A percentile compares a stretch with the other conserved stretches of the same genome.
Conservation (phyloP, 2,329 filamentous ascomycete species). For the Aspergillus sojae region DNA sequence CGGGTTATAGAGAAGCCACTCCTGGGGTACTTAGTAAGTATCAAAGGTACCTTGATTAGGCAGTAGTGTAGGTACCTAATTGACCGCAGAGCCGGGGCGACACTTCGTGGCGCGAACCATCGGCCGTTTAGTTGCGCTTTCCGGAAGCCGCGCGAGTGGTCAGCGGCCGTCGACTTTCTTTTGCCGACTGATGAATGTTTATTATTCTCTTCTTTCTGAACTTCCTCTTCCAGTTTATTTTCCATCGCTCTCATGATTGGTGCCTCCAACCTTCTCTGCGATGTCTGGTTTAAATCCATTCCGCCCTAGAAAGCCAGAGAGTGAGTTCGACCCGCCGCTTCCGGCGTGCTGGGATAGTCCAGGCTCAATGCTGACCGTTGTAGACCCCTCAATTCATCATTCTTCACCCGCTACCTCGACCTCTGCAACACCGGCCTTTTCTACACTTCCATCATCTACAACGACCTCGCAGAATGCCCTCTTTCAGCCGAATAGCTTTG, state of each 20-base stretch:
- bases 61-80: conserved; percentile 4
- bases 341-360: conserved; percentile 8
- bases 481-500: conserved; percentile 21
- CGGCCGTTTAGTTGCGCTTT: conserved; percentile 9
- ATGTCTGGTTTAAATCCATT: conserved; percentile 56
- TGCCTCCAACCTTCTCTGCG: conserved; percentile 30
- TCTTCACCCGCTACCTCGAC: conserved; percentile 9
- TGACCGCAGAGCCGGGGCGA: not conserved
- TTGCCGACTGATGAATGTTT: conserved; percentile 5
- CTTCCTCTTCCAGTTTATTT: conserved; percentile 15
- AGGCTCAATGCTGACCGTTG: conserved; percentile 14
- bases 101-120: conserved; percentile 3
- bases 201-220: conserved; percentile 19
- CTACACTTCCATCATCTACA: conserved; percentile 11
- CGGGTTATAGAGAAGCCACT: not conserved
- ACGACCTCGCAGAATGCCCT: conserved; percentile 18
- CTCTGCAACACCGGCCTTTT: conserved; percentile 9
- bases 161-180: conserved; percentile 5
- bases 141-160: conserved; percentile 18
- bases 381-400: conserved; percentile 17
- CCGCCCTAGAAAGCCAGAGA: conserved; percentile 46
- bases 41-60: not conserved
- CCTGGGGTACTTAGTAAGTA: not conserved
- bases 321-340: conserved; percentile 30
- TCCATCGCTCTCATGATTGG: conserved; percentile 35